Evolutionary conservation across 148 eudicot genomes (phyloP).

Genomic region (Camellia lanceoleosa): DNA sequence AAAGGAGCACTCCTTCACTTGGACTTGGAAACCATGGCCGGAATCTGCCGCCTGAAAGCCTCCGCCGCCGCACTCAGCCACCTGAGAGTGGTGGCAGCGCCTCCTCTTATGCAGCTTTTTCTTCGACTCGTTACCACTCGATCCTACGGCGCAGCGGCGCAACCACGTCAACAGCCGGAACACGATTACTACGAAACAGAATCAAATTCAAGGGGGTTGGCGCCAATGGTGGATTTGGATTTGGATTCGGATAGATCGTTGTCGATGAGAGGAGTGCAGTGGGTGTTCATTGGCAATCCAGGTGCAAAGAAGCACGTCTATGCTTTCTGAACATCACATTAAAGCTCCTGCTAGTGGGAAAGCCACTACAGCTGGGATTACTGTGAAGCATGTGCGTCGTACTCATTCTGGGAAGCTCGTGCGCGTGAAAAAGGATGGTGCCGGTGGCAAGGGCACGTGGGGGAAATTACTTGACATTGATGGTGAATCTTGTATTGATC

Average conservation of each 20-base stretch:
- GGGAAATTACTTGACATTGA: no score
- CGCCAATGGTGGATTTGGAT: slow-evolving; percentile 13
- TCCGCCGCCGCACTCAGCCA: not conserved
- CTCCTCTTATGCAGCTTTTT: not conserved
- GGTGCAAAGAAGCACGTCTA: slow-evolving; percentile 41
- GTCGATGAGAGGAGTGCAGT: slow-evolving; percentile 35
- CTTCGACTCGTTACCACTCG: slow-evolving; percentile 17
- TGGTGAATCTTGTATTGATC: no score
- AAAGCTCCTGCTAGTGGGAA: no score
- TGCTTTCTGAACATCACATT: no score
- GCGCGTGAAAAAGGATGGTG: no score
- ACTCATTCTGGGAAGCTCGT: no score
- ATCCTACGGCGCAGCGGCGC: slow-evolving; percentile 6
- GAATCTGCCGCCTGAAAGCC: slow-evolving; percentile 8
- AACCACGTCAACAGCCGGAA: slow-evolving; percentile 30
- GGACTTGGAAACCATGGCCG: slow-evolving; percentile 7
- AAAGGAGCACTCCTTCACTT: not conserved
- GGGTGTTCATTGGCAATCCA: slow-evolving; percentile 48
- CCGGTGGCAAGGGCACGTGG: no score
- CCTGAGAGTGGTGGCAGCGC: no score
- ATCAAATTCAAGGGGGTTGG: not conserved
- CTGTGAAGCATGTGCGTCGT: no score
- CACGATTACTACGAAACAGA: slow-evolving; percentile 21
- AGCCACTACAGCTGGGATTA: no score
- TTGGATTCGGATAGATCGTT: slow-evolving; percentile 15